Conservation (phyloP, 371 early-diverging fungal genomes). For the Blyttiomyces sp. region DNA sequence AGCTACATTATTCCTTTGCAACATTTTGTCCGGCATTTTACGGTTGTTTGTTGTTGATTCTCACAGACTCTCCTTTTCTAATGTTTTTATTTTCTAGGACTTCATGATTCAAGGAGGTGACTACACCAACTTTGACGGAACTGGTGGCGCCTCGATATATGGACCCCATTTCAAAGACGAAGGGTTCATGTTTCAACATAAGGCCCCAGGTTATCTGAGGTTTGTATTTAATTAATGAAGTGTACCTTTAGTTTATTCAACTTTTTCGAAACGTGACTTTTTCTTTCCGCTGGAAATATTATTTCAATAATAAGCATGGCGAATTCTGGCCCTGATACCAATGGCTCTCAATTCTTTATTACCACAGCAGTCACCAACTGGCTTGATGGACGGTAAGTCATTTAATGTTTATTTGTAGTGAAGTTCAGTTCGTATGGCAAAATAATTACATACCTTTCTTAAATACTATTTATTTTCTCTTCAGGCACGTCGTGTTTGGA, state of each 20-base stretch:
- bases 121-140: conserved; percentile 58
- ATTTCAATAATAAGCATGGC: conserved; percentile 26
- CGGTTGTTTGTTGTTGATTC: too few species aligned
- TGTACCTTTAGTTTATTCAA: too few species aligned
- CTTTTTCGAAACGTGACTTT: too few species aligned
- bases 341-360: conserved; percentile 98
- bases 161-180: conserved; percentile 62
- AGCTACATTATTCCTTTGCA: too few species aligned
- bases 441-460: background rate
- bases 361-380: conserved; percentile 29
- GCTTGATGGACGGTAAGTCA: conserved; percentile 76
- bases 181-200: conserved; percentile 58
- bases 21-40: too few species aligned
- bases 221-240: too few species aligned
- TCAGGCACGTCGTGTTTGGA: conserved; percentile 89
- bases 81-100: conserved; percentile 27
- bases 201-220: too few species aligned
- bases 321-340: conserved; percentile 63
- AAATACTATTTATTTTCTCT: background rate
- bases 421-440: background rate
- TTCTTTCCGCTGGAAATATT: too few species aligned
- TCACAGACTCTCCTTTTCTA: background rate
- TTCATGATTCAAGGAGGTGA: conserved; percentile 83
- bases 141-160: conserved; percentile 91
- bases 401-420: background rate